Percentiles rank a stretch among this genome's conserved stretches.
These are phyloP conservation scores for Didymella exigua DNA, from an alignment of 2,329 filamentous ascomycete species.

Conservation along the genomic window DNA sequence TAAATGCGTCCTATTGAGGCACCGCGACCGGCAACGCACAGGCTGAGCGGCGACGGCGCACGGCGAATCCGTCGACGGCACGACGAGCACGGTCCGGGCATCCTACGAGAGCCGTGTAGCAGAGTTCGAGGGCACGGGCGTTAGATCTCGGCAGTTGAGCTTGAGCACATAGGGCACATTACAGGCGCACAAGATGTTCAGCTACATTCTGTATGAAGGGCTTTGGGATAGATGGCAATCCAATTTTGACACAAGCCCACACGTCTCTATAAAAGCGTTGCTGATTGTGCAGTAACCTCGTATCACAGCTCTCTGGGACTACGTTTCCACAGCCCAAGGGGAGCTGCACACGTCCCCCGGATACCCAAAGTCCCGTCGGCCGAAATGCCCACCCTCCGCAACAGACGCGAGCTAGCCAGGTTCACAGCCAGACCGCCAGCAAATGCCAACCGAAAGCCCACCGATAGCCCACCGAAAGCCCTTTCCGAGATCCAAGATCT, in stretches of 20 bases:
- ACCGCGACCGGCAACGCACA: background rate
- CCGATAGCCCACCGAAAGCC: too few species aligned
- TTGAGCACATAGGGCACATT: background rate
- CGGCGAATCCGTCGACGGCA: background rate
- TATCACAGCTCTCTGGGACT: background rate
- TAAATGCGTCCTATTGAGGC: background rate
- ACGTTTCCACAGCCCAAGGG: rapidly evolving
- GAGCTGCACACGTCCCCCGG: background rate
- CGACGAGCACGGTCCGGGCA: background rate
- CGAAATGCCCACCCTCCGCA: background rate
- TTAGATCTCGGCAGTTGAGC: background rate
- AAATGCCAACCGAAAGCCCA: too few species aligned
- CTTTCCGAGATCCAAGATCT: too few species aligned
- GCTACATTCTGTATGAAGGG: background rate
- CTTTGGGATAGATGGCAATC: slow-evolving; percentile 8
- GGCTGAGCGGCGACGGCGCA: slow-evolving; percentile 1
- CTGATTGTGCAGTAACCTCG: background rate
- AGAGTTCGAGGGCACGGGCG: background rate
- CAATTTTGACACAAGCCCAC: background rate
- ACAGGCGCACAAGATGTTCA: background rate
- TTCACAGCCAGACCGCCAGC: too few species aligned
- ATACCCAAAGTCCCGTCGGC: background rate
- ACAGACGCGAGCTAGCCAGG: too few species aligned
- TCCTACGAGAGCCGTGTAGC: background rate
- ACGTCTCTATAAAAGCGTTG: background rate